Conservation (phyloP, 768 basidiomycete genomes). For the Mycena vitilis region DNA sequence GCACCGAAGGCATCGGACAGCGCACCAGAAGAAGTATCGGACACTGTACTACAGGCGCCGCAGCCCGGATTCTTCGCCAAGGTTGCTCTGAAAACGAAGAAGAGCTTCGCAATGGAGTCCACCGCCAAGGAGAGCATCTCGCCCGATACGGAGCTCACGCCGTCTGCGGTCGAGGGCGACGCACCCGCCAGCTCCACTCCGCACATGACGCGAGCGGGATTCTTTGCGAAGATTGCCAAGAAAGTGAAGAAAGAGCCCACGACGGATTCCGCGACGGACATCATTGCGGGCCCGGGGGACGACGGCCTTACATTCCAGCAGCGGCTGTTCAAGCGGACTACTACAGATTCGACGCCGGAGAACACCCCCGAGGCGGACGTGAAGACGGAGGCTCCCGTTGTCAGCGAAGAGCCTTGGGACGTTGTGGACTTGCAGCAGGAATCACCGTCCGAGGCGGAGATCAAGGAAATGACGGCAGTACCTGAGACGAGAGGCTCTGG, state of each 20-base stretch:
- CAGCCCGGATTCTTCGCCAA: slow-evolving; percentile 7
- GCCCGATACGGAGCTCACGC: not conserved
- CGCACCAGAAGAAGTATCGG: too few relatives aligned
- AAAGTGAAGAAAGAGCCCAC: not conserved
- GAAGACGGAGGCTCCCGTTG: not conserved
- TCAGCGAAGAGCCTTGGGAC: not conserved
- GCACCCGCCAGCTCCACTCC: not conserved
- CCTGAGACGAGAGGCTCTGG: not conserved
- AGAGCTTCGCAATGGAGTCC: not conserved
- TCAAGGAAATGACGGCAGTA: not conserved
- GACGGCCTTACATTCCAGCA: slow-evolving; percentile 9
- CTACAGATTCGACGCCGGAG: not conserved
- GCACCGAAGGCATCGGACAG: too few relatives aligned
- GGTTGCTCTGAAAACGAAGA: not conserved
- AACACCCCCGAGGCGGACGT: not conserved
- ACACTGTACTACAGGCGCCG: not conserved
- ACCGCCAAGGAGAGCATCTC: too few relatives aligned
- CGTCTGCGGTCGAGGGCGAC: not conserved
- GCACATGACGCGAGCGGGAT: slow-evolving; percentile 1
- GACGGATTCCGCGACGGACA: not conserved
- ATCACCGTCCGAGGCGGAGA: too few relatives aligned
- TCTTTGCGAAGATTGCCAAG: slow-evolving; percentile 1
- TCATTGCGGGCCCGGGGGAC: not conserved
- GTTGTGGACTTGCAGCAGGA: not conserved
- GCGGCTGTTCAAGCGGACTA: slow-evolving; percentile 13